Base-by-base conservation (phyloP, 768 basidiomycete genomes). In the Lactarius vividus region DNA sequence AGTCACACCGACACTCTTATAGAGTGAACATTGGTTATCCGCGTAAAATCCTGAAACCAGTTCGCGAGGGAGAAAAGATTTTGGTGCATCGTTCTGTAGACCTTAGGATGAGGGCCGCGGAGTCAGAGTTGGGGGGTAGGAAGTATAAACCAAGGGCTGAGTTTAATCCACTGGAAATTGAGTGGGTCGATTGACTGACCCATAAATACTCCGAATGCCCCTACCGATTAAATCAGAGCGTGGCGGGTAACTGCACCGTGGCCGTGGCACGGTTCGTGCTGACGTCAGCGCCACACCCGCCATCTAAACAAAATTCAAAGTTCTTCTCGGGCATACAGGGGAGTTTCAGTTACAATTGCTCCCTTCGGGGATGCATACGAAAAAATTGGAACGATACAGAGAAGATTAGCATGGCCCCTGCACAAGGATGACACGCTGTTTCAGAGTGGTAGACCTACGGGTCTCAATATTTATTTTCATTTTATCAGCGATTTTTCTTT, bases 391-490 rank as follows among this genome's bases (percentile, higher is more conserved):
- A 94, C 93, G 91, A 95, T 96, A 95, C 94, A 94, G 94, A 96
- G 94, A 96, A 96, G 94, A 95, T 96, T 95, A 96, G 94, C 94
- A 96, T 96, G 92, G 95, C 94, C 94, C 95, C 94, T 96, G 94
- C 94, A 96, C 94, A 97, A 96, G 95, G 94, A 96, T 96, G 94
- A 96, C 94, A 96, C 92, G 91, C 91, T 93, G 90, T 89, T 84
- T 89, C 89, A 88, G 89, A 91, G 89, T 91, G 89, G 89, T 89
- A 90, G 77, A 76, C 74, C 77, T 77, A 76, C 76, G 75, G 76
- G 74, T 77, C 77, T 78, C 76, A 78, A 77, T 77, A 77, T 77
- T 78, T 77, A 76, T 77, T 73, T 69, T 66, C 28, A 6, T 20
- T 42, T n/a, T 44, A 11, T 10, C n/a, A 10, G n/a, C 42, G 3